phyloP scores from a whole-genome alignment of 2,329 filamentous ascomycete genomes.

The Aspergillus sojae region DNA sequence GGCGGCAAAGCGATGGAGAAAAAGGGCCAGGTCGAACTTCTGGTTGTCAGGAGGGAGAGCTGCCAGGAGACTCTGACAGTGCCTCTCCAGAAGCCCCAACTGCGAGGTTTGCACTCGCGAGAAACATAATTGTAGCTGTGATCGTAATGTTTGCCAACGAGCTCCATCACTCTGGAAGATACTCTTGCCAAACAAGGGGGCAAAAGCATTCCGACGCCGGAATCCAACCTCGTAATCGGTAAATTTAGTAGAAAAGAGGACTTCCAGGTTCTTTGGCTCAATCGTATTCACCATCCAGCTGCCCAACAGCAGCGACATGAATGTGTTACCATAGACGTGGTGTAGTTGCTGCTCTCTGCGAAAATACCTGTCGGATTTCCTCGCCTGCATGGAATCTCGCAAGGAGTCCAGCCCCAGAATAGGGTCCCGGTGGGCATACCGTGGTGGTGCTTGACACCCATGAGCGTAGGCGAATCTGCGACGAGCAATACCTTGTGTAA shows the following conservation, averaged over 20 bases:
- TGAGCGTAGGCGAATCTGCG: neutral
- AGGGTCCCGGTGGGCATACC: neutral
- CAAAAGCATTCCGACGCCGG: neutral
- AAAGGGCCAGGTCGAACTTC: neutral
- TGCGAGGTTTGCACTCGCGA: neutral
- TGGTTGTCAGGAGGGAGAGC: neutral
- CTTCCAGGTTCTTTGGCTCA: constrained; percentile 4
- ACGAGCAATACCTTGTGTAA: neutral
- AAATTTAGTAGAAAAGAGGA: constrained; percentile 4
- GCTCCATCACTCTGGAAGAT: too few relatives aligned
- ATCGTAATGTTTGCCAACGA: too few relatives aligned
- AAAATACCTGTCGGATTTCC: neutral
- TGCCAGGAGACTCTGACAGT: neutral
- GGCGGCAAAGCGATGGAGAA: neutral
- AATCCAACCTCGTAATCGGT: constrained; percentile 1
- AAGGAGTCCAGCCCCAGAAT: neutral
- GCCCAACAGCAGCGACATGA: neutral
- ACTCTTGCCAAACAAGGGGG: too few relatives aligned
- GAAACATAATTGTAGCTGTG: neutral
- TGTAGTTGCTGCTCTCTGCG: neutral
- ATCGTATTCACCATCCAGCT: constrained; percentile 8
- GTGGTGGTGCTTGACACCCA: neutral
- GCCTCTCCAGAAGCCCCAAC: neutral
- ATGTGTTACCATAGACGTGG: neutral
- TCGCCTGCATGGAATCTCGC: neutral